Evolutionary conservation across 2,329 filamentous ascomycete species (phyloP), one percentile per base, ranked within the genome.

Genomic region (Neofusicoccum sp.): DNA sequence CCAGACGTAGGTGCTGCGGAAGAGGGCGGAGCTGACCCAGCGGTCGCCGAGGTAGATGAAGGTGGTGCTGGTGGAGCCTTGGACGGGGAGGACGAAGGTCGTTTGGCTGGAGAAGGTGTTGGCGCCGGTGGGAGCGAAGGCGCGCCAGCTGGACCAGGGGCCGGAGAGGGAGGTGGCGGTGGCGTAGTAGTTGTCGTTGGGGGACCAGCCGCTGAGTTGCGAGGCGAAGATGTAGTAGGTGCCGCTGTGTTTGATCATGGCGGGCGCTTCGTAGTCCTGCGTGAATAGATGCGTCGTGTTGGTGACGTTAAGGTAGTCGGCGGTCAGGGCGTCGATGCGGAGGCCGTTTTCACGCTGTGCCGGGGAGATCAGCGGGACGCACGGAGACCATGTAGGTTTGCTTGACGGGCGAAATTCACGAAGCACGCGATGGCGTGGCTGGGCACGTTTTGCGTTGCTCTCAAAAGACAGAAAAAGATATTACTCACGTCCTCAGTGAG

Each of bases 211-310:
- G 0, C 68, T 69, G 1, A 75, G 68, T 41, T 72, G 70, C 0
- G 83, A 86, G 2, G 82, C 86, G 67, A 89, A 88, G 74, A 89
- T 83, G 71, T 83, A 89, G 71, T 88, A 89, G 0, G 80, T 79
- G 1, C 79, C 82, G 12, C 81, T 77, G 6, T 80, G 79, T 71
- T 89, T 89, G 60, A 87, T 69, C 36, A 89, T 76, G 0, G 87
- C 86, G 0, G 87, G 87, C 0, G 86, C 77, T 67, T 90, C 87
- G 59, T 84, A 82, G 49, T 79, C 78, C 48, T 84, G 78, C 2
- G 70, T 70, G 79, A 83, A 88, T 1, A 80, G 72, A 61, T 84
- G 84, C 0, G 79, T 79, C 6, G 73, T 71, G 31, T 34, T 41
- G 1, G 63, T 62, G 3, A 86, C 80, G 12, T 74, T 80, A 12